Percentiles rank a stretch among this genome's conserved stretches.
Evolutionary conservation across 1,139 yeast genomes (phyloP).

Genomic region (Taphrina wiesneri): DNA sequence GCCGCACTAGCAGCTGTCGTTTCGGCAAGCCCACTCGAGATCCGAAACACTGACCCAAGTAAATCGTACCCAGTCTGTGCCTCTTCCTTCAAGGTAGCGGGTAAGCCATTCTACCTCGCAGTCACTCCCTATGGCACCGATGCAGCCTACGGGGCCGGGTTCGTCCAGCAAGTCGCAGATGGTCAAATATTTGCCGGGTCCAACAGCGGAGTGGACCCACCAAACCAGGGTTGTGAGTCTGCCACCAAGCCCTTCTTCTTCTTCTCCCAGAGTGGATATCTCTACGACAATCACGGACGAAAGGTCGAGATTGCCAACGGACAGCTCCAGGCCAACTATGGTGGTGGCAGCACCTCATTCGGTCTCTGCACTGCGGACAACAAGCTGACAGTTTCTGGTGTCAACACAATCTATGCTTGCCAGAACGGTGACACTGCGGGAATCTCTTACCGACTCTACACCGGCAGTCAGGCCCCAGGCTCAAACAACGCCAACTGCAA

Average conservation of each 20-base stretch:
- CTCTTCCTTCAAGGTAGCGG: not conserved
- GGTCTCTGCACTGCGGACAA: constrained; percentile 20
- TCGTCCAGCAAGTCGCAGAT: constrained; percentile 24
- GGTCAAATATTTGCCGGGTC: constrained; percentile 25
- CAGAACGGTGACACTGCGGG: constrained; percentile 9
- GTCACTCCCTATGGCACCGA: constrained; percentile 18
- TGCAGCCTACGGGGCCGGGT: constrained; percentile 25
- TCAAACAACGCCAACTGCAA: constrained; percentile 28
- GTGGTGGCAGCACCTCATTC: constrained; percentile 27
- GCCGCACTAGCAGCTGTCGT: constrained; percentile 19
- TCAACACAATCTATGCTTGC: constrained; percentile 33
- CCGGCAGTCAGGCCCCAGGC: constrained; percentile 22
- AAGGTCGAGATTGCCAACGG: constrained; percentile 28
- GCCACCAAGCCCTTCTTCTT: constrained; percentile 32
- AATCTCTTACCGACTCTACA: constrained; percentile 23
- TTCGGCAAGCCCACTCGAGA: constrained; percentile 28
- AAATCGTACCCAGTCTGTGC: constrained; percentile 24
- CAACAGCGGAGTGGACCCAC: constrained; percentile 22
- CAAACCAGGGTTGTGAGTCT: constrained; percentile 12
- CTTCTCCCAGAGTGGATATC: constrained; percentile 21
- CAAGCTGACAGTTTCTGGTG: constrained; percentile 15
- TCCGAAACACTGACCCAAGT: constrained; percentile 23
- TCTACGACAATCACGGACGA: constrained; percentile 32
- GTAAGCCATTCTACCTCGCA: constrained; percentile 24
- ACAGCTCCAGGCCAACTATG: constrained; percentile 31